Evolutionary conservation across 257 asterid genomes (phyloP).

Genomic region (Asclepias syriaca): DNA sequence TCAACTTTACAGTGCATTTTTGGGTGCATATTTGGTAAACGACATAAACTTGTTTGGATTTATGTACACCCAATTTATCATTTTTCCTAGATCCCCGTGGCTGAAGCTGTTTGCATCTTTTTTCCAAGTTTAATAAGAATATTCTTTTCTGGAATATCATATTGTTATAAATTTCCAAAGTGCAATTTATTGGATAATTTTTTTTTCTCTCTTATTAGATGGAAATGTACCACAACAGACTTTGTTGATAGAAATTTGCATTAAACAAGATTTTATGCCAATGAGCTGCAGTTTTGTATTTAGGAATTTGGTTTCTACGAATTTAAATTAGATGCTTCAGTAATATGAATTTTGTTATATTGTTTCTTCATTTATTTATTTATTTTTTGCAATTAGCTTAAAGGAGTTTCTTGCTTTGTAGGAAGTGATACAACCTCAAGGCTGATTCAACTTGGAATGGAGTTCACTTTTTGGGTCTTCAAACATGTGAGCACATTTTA

Average conservation of each 20-base stretch:
- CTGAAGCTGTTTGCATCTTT: background rate
- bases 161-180: background rate
- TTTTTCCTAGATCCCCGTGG: background rate
- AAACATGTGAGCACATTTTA: slow-evolving; percentile 68
- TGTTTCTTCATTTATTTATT: background rate
- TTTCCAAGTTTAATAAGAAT: background rate
- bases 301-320: background rate
- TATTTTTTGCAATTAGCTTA: background rate
- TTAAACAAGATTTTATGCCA: background rate
- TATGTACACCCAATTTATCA: background rate
- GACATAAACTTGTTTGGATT: background rate
- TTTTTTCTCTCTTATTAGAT: background rate
- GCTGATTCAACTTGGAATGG: slow-evolving; percentile 97
- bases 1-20: slow-evolving; percentile 92
- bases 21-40: slow-evolving; percentile 78
- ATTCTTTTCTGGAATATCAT: background rate
- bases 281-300: background rate
- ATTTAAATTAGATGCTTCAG: background rate
- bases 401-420: slow-evolving; percentile 28
- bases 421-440: slow-evolving; percentile 87
- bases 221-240: background rate
- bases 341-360: background rate
- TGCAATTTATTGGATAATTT: background rate
- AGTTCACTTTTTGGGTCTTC: slow-evolving; percentile 97
- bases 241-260: too few species aligned